Conservation (phyloP, 257 asterid species). For the Solanum stenotomum region DNA sequence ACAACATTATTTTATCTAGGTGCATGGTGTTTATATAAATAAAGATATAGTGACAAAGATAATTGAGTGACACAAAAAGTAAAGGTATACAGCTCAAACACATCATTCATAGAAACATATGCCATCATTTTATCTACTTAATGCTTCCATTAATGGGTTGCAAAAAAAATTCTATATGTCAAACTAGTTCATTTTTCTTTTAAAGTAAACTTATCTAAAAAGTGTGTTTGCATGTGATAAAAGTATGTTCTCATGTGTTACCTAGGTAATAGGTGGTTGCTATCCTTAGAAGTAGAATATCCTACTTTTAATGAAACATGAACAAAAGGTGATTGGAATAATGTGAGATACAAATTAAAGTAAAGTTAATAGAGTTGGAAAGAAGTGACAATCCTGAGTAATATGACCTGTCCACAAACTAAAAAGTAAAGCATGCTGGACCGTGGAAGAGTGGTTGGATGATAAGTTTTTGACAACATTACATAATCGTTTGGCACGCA, state of each 20-base stretch:
- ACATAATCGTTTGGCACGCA: not conserved
- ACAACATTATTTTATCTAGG: not conserved
- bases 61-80: not conserved
- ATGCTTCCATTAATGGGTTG: not conserved
- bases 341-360: not conserved
- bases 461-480: not conserved
- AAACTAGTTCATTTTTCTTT: not conserved
- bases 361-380: not conserved
- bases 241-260: not conserved
- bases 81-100: not conserved
- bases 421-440: not conserved
- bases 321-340: not conserved
- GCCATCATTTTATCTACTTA: not conserved
- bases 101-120: not conserved
- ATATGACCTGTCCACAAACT: not conserved
- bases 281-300: not conserved
- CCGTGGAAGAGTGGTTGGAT: not conserved
- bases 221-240: constrained; percentile 20
- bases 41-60: not conserved
- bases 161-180: not conserved
- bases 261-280: not conserved
- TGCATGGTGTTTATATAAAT: not conserved
- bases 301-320: not conserved
- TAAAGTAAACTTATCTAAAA: not conserved
- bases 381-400: not conserved